Evolutionary conservation across 2,329 filamentous ascomycete species (phyloP).

Genomic region (Mollisiaceae sp.): DNA sequence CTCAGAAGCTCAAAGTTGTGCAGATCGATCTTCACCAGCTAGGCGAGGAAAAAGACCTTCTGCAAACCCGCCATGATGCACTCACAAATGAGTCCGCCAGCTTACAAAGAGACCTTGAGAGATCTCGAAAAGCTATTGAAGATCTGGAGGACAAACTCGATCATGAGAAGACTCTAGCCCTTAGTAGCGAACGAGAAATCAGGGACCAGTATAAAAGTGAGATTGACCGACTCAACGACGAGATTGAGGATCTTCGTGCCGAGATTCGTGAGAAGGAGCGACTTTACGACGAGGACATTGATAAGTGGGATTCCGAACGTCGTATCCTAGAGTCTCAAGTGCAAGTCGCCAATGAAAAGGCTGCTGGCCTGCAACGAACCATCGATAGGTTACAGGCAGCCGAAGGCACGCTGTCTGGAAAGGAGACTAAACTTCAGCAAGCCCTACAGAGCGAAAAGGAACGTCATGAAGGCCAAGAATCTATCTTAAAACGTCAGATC

Average conservation of each 20-base stretch:
- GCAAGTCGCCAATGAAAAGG: constrained; percentile 70
- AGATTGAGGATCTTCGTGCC: constrained; percentile 57
- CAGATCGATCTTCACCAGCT: constrained; percentile 64
- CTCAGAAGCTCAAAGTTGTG: constrained; percentile 54
- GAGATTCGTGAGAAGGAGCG: constrained; percentile 73
- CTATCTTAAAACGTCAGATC: constrained; percentile 72
- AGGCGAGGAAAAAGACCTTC: constrained; percentile 69
- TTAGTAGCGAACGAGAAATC: constrained; percentile 64
- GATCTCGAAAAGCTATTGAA: constrained; percentile 48
- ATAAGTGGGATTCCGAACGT: constrained; percentile 73
- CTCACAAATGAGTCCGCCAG: constrained; percentile 68
- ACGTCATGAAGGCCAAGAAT: constrained; percentile 74
- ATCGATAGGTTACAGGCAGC: constrained; percentile 72
- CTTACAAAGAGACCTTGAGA: constrained; percentile 68
- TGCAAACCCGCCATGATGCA: constrained; percentile 72
- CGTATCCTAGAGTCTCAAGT: constrained; percentile 69
- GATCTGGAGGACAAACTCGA: constrained; percentile 55
- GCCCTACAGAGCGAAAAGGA: constrained; percentile 73
- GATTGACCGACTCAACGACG: constrained; percentile 56
- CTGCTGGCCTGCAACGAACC: constrained; percentile 69
- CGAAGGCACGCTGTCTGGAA: constrained; percentile 69
- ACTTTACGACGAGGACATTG: constrained; percentile 71
- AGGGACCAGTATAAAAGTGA: constrained; percentile 59
- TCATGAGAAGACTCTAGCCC: constrained; percentile 45
- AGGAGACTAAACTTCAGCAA: constrained; percentile 70